These are phyloP conservation scores for Populus nigra DNA, from an alignment of 345 rosid species.

Conservation along the genomic window DNA sequence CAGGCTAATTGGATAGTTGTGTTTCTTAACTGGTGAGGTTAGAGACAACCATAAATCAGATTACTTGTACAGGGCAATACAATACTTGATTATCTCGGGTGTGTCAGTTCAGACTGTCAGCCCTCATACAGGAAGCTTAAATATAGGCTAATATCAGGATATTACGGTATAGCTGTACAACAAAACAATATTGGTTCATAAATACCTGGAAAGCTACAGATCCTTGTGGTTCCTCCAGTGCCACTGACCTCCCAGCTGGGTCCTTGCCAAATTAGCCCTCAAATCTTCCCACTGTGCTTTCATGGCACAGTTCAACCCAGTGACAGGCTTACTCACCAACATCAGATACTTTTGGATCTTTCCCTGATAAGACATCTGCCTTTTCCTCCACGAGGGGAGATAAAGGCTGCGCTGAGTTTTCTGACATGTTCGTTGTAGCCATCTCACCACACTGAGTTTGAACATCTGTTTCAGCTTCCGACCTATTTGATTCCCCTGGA, in stretches of 20 bases:
- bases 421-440: background rate
- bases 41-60: background rate
- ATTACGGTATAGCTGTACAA: conserved; percentile 9
- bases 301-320: background rate
- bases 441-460: background rate
- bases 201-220: background rate
- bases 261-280: conserved; percentile 14
- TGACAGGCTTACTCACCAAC: background rate
- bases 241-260: background rate
- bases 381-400: background rate
- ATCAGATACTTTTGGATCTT: conserved; percentile 4
- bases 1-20: background rate
- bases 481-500: background rate
- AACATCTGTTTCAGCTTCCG: background rate
- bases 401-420: background rate
- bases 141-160: background rate
- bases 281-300: conserved; percentile 2
- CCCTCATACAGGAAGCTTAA: background rate
- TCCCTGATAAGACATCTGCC: conserved; percentile 3
- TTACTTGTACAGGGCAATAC: background rate
- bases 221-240: background rate
- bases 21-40: background rate
- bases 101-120: background rate
- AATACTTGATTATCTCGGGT: background rate
- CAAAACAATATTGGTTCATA: background rate